Percentiles rank a stretch among this genome's conserved stretches.
Evolutionary conservation across 768 basidiomycete species (phyloP).

Genomic region (Hypholoma fasciculare): DNA sequence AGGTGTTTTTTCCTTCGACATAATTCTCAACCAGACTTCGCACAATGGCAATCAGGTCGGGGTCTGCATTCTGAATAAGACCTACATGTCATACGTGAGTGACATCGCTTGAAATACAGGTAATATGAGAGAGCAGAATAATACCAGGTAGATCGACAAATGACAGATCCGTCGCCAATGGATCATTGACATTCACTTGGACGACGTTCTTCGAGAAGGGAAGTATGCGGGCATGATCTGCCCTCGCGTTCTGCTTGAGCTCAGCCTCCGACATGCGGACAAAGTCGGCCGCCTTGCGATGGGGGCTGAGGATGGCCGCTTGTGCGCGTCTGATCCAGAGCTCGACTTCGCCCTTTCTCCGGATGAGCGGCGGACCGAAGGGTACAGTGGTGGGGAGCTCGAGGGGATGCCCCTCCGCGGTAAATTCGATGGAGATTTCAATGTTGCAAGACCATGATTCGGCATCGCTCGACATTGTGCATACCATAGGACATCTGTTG

Average conservation of each 20-base stretch:
- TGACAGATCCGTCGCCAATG: conserved; percentile 44
- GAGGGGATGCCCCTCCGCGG: conserved; percentile 22
- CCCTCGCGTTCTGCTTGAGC: conserved; percentile 12
- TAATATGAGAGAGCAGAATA: no score
- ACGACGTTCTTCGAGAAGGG: conserved; percentile 43
- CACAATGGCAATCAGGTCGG: conserved; percentile 43
- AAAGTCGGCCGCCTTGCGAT: conserved; percentile 25
- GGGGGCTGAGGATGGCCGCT: conserved; percentile 52
- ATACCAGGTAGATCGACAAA: conserved; percentile 58
- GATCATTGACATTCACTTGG: conserved; percentile 44
- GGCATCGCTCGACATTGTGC: conserved; percentile 41
- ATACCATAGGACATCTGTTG: conserved; percentile 54
- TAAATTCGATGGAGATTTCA: conserved; percentile 26
- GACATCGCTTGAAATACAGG: conserved; percentile 13
- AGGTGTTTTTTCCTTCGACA: conserved; percentile 48
- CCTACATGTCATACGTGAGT: conserved; percentile 31
- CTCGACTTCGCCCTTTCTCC: conserved; percentile 46
- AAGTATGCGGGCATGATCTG: not conserved
- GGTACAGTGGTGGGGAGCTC: conserved; percentile 8
- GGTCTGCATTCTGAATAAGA: conserved; percentile 55
- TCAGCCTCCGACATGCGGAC: conserved; percentile 23
- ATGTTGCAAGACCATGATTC: conserved; percentile 47
- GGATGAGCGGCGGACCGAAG: conserved; percentile 42
- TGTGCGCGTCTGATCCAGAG: conserved; percentile 59
- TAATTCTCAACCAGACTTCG: conserved; percentile 45